Percentiles rank a stretch among this genome's conserved stretches.
Evolutionary conservation across 306 rosid genomes (phyloP).

Genomic region (Quercus wislizeni): DNA sequence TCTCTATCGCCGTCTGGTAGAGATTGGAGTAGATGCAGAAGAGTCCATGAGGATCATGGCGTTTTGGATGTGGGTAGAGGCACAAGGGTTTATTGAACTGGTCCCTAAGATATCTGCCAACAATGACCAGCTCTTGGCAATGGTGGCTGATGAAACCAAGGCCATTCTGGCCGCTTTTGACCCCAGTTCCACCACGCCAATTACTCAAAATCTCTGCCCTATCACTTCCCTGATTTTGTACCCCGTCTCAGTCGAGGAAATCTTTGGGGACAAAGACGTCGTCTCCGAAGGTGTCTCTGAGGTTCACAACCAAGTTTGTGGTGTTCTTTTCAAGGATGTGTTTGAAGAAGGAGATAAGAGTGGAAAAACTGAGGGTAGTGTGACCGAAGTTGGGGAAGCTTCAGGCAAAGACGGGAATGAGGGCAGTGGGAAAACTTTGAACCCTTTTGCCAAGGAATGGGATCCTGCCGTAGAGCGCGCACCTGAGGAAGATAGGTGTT

Average conservation of each 20-base stretch:
- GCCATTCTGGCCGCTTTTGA: not conserved
- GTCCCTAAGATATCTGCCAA: not conserved
- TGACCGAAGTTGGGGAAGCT: not conserved
- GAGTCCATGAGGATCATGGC: slow-evolving; percentile 2
- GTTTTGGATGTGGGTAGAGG: slow-evolving; percentile 2
- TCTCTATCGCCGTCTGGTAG: not conserved
- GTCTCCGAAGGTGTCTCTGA: not conserved
- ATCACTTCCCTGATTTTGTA: not conserved
- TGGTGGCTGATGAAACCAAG: not conserved
- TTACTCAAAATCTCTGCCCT: not conserved
- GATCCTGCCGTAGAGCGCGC: not conserved
- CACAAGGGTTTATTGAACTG: not conserved
- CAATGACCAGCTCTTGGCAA: not conserved
- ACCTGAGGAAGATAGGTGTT: slow-evolving; percentile 7
- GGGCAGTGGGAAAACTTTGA: not conserved
- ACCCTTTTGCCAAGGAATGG: slow-evolving; percentile 2
- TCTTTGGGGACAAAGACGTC: not conserved
- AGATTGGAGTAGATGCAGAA: not conserved
- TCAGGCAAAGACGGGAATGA: not conserved
- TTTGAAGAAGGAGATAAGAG: not conserved
- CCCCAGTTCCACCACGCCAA: not conserved
- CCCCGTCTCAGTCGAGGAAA: not conserved
- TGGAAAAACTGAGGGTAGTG: not conserved
- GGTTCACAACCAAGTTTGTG: not conserved
- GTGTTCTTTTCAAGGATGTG: not conserved